Evolutionary conservation across 2,329 filamentous ascomycete species (phyloP).

Genomic region (Pyrenochaeta sp.): DNA sequence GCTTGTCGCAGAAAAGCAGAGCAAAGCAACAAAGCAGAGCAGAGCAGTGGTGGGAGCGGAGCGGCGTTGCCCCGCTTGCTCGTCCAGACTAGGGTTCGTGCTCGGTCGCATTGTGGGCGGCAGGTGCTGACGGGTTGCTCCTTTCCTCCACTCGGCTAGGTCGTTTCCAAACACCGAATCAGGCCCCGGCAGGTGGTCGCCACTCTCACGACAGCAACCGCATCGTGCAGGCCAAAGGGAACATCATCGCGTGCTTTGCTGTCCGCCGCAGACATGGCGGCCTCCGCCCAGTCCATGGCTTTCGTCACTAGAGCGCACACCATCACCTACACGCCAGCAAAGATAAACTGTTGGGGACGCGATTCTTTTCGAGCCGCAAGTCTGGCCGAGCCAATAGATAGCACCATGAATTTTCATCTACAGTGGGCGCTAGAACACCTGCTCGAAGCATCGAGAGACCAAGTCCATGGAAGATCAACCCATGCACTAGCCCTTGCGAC

Average conservation of each 20-base stretch:
- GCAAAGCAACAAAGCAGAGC: not conserved
- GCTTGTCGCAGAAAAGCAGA: not conserved
- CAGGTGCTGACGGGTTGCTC: slow-evolving; percentile 1
- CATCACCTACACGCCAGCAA: not conserved
- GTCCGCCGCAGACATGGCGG: not conserved
- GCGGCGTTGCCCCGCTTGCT: not conserved
- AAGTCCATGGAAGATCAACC: not conserved
- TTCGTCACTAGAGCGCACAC: not conserved
- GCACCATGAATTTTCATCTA: not conserved
- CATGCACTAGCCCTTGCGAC: not conserved
- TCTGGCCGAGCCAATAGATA: not conserved
- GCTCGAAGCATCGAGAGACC: not conserved
- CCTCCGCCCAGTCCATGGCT: not conserved
- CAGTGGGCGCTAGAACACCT: not conserved
- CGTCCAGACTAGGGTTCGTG: not conserved
- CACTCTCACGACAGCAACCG: slow-evolving; percentile 1
- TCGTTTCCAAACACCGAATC: slow-evolving; percentile 2
- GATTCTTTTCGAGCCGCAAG: not conserved
- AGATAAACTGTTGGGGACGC: not conserved
- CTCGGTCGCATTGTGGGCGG: not conserved
- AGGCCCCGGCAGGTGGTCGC: slow-evolving; percentile 4
- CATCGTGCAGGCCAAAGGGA: not conserved
- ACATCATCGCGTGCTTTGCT: slow-evolving; percentile 7
- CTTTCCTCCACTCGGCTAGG: not conserved
- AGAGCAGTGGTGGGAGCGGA: not conserved